phyloP scores from a whole-genome alignment of 805 yeast species.

The Nakazawaea ernobii region DNA sequence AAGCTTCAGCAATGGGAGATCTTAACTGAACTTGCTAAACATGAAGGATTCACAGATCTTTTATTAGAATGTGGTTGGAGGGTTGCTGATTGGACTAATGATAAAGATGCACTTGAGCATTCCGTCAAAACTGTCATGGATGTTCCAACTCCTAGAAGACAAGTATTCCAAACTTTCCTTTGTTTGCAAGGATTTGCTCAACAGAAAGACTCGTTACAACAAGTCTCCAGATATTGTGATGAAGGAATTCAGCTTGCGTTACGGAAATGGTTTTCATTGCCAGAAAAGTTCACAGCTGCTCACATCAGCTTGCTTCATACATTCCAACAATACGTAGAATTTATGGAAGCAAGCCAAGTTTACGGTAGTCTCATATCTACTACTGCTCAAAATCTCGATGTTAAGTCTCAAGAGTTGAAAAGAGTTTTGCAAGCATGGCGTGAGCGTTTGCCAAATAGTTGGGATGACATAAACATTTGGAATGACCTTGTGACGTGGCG shows the following conservation, averaged over 20 bases:
- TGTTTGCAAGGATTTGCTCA: conserved; percentile 92
- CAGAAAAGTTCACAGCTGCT: conserved; percentile 66
- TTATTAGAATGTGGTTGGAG: conserved; percentile 99
- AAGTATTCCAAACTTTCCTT: conserved; percentile 89
- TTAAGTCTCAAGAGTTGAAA: conserved; percentile 89
- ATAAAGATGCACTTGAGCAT: conserved; percentile 89
- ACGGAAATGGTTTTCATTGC: conserved; percentile 89
- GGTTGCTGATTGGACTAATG: conserved; percentile 97
- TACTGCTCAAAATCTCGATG: conserved; percentile 86
- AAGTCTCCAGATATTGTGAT: conserved; percentile 81
- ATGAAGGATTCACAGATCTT: conserved; percentile 94
- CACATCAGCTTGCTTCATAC: conserved; percentile 88
- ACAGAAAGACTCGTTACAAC: conserved; percentile 79
- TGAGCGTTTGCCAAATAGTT: conserved; percentile 88
- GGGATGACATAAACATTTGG: conserved; percentile 99
- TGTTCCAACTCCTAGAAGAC: conserved; percentile 96
- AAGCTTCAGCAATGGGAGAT: conserved; percentile 98
- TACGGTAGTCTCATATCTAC: conserved; percentile 84
- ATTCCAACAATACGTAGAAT: conserved; percentile 95
- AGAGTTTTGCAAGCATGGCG: conserved; percentile 97
- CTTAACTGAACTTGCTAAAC: conserved; percentile 91
- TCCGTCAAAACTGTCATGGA: conserved; percentile 96
- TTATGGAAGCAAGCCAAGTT: conserved; percentile 94
- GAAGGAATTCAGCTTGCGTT: conserved; percentile 93
- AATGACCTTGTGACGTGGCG: conserved; percentile 98